These are phyloP conservation scores for Brassica carinata DNA, from an alignment of 345 rosid species.

Conservation along the genomic window DNA sequence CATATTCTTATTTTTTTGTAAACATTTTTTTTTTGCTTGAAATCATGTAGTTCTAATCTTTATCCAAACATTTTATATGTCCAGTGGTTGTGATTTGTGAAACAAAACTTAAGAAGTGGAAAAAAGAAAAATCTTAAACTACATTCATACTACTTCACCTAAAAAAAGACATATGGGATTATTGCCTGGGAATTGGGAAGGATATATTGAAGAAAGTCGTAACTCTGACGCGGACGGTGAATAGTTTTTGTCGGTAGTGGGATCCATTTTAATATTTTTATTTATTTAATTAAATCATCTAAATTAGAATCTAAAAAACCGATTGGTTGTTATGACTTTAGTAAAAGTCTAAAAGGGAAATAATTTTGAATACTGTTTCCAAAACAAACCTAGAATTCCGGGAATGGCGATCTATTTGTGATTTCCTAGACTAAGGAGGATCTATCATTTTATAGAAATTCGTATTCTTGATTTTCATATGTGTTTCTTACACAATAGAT, in stretches of 20 bases:
- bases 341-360: not conserved
- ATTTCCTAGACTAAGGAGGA: conserved; percentile 4
- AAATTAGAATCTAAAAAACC: conserved; percentile 20
- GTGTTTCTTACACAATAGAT: too few relatives aligned
- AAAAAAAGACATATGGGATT: not conserved
- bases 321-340: conserved; percentile 26
- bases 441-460: conserved; percentile 9
- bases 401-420: not conserved
- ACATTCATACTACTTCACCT: not conserved
- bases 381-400: conserved; percentile 27
- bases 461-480: not conserved
- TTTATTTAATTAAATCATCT: not conserved
- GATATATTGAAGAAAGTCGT: not conserved
- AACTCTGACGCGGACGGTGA: conserved; percentile 20
- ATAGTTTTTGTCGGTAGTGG: conserved; percentile 38
- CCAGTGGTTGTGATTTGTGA: not conserved
- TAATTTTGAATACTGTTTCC: not conserved
- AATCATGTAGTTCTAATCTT: not conserved
- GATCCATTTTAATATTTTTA: conserved; percentile 5
- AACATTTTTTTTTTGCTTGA: not conserved
- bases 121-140: not conserved
- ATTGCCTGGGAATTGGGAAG: not conserved
- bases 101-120: not conserved
- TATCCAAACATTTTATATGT: not conserved
- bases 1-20: not conserved